Percentiles rank a stretch among this genome's conserved stretches.
Evolutionary conservation across 2,329 filamentous ascomycete genomes (phyloP).

Genomic region (Helminthosporium solani): DNA sequence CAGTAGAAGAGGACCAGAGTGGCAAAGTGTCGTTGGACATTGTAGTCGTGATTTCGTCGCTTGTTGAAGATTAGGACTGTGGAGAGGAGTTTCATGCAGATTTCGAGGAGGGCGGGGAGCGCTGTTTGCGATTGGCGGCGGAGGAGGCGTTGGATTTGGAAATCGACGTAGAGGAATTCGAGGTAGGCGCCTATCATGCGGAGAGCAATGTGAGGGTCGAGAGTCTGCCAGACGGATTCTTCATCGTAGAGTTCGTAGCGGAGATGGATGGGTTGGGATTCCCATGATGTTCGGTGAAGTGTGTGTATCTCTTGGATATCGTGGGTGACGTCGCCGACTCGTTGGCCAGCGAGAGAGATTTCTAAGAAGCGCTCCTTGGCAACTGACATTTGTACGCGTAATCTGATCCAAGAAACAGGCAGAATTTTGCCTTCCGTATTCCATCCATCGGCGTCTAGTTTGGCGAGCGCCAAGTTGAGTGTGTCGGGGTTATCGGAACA

Average conservation of each 20-base stretch:
- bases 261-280: conserved; percentile 29
- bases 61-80: conserved; percentile 36
- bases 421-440: conserved; percentile 30
- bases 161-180: conserved; percentile 37
- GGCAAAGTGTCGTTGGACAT: conserved; percentile 34
- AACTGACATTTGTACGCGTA: conserved; percentile 27
- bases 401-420: conserved; percentile 28
- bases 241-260: conserved; percentile 39
- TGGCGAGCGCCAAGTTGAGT: conserved; percentile 28
- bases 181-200: conserved; percentile 36
- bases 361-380: conserved; percentile 38
- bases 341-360: conserved; percentile 34
- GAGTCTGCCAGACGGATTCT: conserved; percentile 30
- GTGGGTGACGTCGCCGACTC: conserved; percentile 27
- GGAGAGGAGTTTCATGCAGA: conserved; percentile 36
- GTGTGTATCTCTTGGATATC: conserved; percentile 33
- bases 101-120: conserved; percentile 32
- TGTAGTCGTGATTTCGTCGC: conserved; percentile 31
- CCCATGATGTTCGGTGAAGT: conserved; percentile 31
- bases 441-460: conserved; percentile 34
- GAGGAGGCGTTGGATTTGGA: conserved; percentile 36
- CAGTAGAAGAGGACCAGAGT: conserved; percentile 40
- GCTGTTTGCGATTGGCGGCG: conserved; percentile 35
- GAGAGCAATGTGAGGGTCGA: conserved; percentile 25
- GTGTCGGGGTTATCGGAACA: conserved; percentile 24